Evolutionary conservation across 805 yeast genomes (phyloP), one percentile per base, ranked within the genome.

Genomic region (Candida tallmaniae): DNA sequence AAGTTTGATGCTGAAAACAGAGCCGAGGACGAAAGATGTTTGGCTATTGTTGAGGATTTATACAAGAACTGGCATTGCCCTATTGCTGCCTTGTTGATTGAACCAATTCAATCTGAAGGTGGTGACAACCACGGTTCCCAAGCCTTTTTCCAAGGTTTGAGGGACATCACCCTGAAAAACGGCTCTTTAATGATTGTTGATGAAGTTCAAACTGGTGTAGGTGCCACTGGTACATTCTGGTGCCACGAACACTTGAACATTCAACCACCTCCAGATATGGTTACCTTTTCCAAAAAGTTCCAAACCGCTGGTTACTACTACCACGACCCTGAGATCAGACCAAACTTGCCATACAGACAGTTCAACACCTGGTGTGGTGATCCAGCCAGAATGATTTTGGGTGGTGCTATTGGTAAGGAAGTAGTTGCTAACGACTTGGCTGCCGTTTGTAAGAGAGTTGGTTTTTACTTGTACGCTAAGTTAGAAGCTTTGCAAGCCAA

Each of bases 331-430:
- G 80, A 78, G 50, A 63, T 84, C 40, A 70, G 80, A 47, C 95
- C 95, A 52, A 70, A 77, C 60, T 59, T 62, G 52, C 78, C 94
- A n/a, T 84, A 81, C 73, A 78, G 95, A 60, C 94, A 85, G 70
- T 84, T 84, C 75, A 84, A 84, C 78, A 84, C 95, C 39, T 84
- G 95, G 95, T 83, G 90, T 65, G 95, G 95, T 51, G 95, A 84
- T 65, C 89, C 94, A 58, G 81, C 88, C 40, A 78, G 80, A 63
- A 73, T 83, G 57, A 66, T 84, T 50, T 69, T 86, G 50, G 83
- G 89, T 37, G 79, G 82, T 52, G 78, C 85, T 45, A 82, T 85
- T 54, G 76, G 76, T 50, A 57, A 72, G 45, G 88, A 84, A 65
- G 66, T 83, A 31, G 61, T 65, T 31, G 75, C 76, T 47, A 61